phyloP scores from a whole-genome alignment of 2,329 filamentous ascomycete species.

The Ambrosiella beaveri region DNA sequence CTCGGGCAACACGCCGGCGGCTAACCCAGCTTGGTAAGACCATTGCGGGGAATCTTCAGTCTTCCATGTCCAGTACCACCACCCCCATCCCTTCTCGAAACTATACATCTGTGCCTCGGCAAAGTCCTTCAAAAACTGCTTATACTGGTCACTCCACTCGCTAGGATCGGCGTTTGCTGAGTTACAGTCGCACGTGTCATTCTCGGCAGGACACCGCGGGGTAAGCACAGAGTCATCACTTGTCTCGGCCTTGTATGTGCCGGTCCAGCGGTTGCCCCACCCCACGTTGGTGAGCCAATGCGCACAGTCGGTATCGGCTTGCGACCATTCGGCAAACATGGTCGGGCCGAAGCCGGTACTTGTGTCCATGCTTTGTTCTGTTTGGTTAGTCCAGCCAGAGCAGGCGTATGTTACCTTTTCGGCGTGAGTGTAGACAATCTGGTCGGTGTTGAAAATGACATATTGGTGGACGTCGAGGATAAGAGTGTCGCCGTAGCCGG shows the following conservation, averaged over 20 bases:
- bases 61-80: slow-evolving; percentile 99
- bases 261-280: slow-evolving; percentile 79
- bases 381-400: slow-evolving; percentile 68
- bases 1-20: slow-evolving; percentile 60
- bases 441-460: slow-evolving; percentile 86
- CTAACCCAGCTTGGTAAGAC: slow-evolving; percentile 73
- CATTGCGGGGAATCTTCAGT: slow-evolving; percentile 76
- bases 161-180: slow-evolving; percentile 57
- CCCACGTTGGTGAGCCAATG: slow-evolving; percentile 75
- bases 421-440: slow-evolving; percentile 66
- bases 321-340: slow-evolving; percentile 90
- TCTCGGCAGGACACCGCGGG: slow-evolving; percentile 55
- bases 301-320: slow-evolving; percentile 92
- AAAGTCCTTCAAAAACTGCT: slow-evolving; percentile 72
- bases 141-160: slow-evolving; percentile 56
- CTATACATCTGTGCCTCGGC: slow-evolving; percentile 91
- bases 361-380: slow-evolving; percentile 52
- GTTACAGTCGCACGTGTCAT: slow-evolving; percentile 52
- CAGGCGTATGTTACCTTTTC: slow-evolving; percentile 80
- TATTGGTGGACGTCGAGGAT: slow-evolving; percentile 97
- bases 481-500: slow-evolving; percentile 45
- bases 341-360: slow-evolving; percentile 77
- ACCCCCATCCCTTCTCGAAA: slow-evolving; percentile 87
- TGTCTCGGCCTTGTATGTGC: slow-evolving; percentile 58
- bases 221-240: slow-evolving; percentile 42